Evolutionary conservation across 225 moss, liverwort and hornwort species (phyloP).

Genomic region (Neckera pumila): DNA sequence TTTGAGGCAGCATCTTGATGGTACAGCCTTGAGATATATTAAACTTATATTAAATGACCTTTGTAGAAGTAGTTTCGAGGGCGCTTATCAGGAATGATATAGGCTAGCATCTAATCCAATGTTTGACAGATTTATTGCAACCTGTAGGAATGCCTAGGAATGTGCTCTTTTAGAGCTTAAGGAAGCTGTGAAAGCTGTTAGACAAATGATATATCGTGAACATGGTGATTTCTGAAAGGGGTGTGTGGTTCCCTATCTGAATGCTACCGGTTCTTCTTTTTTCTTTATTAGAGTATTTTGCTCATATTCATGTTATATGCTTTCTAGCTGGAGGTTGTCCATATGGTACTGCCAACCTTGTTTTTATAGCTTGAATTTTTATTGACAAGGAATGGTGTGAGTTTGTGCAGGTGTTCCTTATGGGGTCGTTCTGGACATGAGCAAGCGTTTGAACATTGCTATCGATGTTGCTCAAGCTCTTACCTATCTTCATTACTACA

Average conservation of each 20-base stretch:
- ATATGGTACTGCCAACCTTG: not conserved
- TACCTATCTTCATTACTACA: slow-evolving; percentile 50
- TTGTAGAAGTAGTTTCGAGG: not conserved
- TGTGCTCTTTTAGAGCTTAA: not conserved
- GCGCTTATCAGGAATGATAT: not conserved
- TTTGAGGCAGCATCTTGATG: slow-evolving; percentile 76
- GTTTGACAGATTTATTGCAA: not conserved
- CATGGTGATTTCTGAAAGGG: not conserved
- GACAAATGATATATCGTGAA: not conserved
- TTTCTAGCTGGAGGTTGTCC: not conserved
- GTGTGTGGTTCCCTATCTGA: not conserved
- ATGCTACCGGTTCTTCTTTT: not conserved
- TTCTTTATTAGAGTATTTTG: not conserved
- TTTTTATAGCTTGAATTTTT: not conserved
- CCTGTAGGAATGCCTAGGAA: not conserved
- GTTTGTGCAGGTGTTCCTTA: slow-evolving; percentile 24
- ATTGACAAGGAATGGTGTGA: not conserved
- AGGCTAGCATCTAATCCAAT: not conserved
- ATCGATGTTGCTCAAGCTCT: slow-evolving; percentile 55
- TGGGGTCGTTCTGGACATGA: slow-evolving; percentile 40
- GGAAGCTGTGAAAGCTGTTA: not conserved
- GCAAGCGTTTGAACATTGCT: slow-evolving; percentile 49
- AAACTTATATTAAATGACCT: not conserved
- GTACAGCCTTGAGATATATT: slow-evolving; percentile 19
- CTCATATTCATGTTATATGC: not conserved